These are phyloP conservation scores for Akanthomyces uredinophilus DNA, from an alignment of 2,329 filamentous ascomycete species.

Conservation along the genomic window DNA sequence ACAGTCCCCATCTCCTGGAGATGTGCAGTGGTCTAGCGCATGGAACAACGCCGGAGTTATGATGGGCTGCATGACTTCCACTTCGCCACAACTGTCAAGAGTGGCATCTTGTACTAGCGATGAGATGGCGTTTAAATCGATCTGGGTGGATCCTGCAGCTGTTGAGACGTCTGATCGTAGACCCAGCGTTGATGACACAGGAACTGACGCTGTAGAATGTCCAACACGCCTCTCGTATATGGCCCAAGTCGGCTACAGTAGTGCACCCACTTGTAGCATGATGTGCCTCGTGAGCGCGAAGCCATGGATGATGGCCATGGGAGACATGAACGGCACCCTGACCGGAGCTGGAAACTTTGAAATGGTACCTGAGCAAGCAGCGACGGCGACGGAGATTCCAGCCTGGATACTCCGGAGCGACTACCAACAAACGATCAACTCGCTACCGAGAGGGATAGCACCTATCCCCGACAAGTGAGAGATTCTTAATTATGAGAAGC, in stretches of 20 bases:
- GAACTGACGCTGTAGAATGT: not conserved
- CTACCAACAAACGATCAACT: not conserved
- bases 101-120: conserved; percentile 8
- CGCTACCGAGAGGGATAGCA: conserved; percentile 1
- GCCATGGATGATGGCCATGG: not conserved
- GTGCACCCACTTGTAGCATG: conserved; percentile 4
- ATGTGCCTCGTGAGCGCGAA: not conserved
- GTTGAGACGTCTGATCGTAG: conserved; percentile 9
- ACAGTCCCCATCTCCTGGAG: not conserved
- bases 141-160: not conserved
- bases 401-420: conserved; percentile 1
- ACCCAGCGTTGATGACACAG: conserved; percentile 6
- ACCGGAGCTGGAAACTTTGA: not conserved
- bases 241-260: conserved; percentile 8
- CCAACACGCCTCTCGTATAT: not conserved
- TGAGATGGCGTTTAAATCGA: conserved; percentile 7
- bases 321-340: not conserved
- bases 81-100: conserved; percentile 6
- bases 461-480: conserved; percentile 11
- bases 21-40: conserved; percentile 1
- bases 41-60: not conserved
- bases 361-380: not conserved
- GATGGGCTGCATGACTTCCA: not conserved
- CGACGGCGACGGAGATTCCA: not conserved
- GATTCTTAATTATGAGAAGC: not conserved